These are phyloP conservation scores for Leccinum griseonigrum DNA, from an alignment of 1,284 basidiomycete species.

Conservation along the genomic window DNA sequence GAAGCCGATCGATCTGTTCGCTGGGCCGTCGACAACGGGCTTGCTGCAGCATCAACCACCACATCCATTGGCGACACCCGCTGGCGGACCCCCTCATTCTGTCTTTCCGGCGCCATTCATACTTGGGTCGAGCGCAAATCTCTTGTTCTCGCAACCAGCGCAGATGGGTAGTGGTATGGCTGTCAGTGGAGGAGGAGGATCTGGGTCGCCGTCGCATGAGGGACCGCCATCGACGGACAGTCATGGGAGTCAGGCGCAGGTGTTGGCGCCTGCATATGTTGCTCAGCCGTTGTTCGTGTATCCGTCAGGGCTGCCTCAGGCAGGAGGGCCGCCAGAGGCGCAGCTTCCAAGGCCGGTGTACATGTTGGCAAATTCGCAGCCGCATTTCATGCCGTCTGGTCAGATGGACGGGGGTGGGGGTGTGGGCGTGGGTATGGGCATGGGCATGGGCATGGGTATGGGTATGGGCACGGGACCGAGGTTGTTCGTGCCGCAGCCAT, in stretches of 20 bases:
- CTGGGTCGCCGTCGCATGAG: conserved; percentile 30
- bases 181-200: conserved; percentile 22
- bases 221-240: conserved; percentile 30
- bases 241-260: conserved; percentile 30
- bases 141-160: conserved; percentile 26
- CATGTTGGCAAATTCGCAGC: conserved; percentile 28
- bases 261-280: conserved; percentile 32
- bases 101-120: conserved; percentile 29
- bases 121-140: conserved; percentile 32
- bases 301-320: conserved; percentile 31
- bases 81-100: conserved; percentile 1
- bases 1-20: conserved; percentile 29
- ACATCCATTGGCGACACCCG: neutral
- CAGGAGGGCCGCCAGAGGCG: conserved; percentile 25
- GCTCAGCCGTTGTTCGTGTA: conserved; percentile 34
- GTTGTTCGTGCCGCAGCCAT: conserved; percentile 26
- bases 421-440: neutral
- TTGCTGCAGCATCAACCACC: conserved; percentile 24
- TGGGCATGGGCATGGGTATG: neutral
- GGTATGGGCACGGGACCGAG: conserved; percentile 12
- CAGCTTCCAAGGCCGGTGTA: conserved; percentile 28
- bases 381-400: conserved; percentile 24
- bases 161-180: conserved; percentile 8
- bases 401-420: conserved; percentile 19
- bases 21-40: conserved; percentile 34